Base-by-base conservation (phyloP, 169 alveolate genomes). In the Cryptosporidium viatorum region DNA sequence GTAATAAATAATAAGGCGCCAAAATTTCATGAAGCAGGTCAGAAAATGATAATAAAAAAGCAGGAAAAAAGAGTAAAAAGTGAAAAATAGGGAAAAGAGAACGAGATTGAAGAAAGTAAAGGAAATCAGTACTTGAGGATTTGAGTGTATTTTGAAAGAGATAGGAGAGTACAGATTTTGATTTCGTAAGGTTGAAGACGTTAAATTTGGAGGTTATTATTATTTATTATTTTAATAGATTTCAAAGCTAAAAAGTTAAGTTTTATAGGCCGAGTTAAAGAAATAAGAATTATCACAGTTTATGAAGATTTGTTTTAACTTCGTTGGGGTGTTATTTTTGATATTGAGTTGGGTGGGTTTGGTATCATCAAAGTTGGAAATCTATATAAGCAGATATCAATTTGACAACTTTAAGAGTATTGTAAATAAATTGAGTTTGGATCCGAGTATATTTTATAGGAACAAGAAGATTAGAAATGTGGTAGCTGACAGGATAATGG, bases 1-100 rank as follows among this genome's bases (percentile, higher is more conserved):
- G 67, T 26, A 55, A n/a, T 55, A 65, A 65, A 21, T 18, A 7
- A 41, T 31, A 7, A 29, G 71, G 71, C 71, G 71, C 71, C 71
- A 65, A 16, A 3, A 26, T 35, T 21, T 10, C 9, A 7, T 3
- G 1, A 10, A 23, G 21, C 10, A 65, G 29, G 71, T 65, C 71
- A 65, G 23, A 29, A 39, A 21, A 31, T 65, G 71, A 65, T 65
- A 3, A 31, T 65, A 16, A 48, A 14, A 48, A 16, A 26, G 35
- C 29, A 8, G 26, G 50, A 31, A 65, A 29, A 29, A 65, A 2
- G 18, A 60, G 2, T 60, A 31, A 60, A 39, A 33, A 65, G 31
- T 21, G 16, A 37, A 65, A 65, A 65, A 65, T 31, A 33, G 31
- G 10, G 12, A 7, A n/a, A 33, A 31, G 4, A 65, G 4, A n/a